Evolutionary conservation across 345 rosid genomes (phyloP), one percentile per base, ranked within the genome.

Genomic region (Streptanthus diversifolius): DNA sequence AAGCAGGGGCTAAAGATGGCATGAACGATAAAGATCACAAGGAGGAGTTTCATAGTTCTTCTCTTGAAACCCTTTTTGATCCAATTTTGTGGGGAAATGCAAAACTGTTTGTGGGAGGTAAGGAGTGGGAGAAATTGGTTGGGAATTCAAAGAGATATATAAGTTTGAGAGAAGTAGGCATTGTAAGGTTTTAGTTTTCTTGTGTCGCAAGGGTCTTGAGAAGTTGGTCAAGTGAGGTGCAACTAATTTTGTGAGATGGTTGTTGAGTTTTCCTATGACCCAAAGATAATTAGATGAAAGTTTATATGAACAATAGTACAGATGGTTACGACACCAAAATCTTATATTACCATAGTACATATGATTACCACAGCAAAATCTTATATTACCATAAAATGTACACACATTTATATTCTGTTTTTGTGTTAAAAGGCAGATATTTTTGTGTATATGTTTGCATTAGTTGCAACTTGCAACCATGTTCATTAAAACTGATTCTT

Each of bases 201-300:
- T 76, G 80, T 76, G 65, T 21, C 2, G 63, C 52, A 70, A 76
- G 71, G 52, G 21, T 62, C 64, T 62, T 53, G 13, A 51, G 41
- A 75, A 54, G 59, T 76, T 70, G 74, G 80, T 55, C 75, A 48
- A 76, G 75, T 33, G 71, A 76, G 75, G 70, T 76, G 75, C 80
- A 76, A 63, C 80, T 76, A 76, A 69, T 63, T 76, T 14, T 37
- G 60, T 63, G 56, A 62, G 80, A 76, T 69, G 80, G 75, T 76
- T 70, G 75, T 63, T 76, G 75, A 75, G 80, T 36, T 76, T 63
- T 70, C 71, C 53, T 63, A 55, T 63, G 65, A 76, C 75, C 37
- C 13, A 45, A 37, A 22, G 0, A 18, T 58, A 29, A n/a, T 45
- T 49, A 74, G 8, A 54, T 63, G 27, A 44, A 35, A 54, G 6